Evolutionary conservation across 139 green algal species (phyloP).

Genomic region (Micromonas pusilla): DNA sequence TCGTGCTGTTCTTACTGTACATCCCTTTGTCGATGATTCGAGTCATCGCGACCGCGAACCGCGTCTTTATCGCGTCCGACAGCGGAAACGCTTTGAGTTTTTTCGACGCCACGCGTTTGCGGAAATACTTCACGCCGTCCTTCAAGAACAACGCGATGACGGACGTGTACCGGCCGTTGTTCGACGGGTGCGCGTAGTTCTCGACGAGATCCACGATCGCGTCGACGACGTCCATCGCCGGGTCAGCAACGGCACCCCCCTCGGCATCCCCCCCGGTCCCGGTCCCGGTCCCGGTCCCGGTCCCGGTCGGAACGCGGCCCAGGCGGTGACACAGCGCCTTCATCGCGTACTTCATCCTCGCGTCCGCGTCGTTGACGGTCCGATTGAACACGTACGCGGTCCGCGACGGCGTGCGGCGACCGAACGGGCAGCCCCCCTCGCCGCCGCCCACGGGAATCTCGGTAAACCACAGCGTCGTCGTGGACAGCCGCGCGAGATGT

Average conservation of each 20-base stretch:
- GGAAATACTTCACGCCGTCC: slow-evolving; percentile 39
- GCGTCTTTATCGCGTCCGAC: neutral
- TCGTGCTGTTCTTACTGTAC: slow-evolving; percentile 60
- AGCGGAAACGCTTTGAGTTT: neutral
- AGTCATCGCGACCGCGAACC: slow-evolving; percentile 46
- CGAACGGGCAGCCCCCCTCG: slow-evolving; percentile 16
- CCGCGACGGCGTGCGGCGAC: neutral
- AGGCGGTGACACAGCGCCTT: neutral
- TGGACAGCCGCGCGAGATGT: slow-evolving; percentile 43
- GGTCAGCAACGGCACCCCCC: no score
- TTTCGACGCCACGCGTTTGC: slow-evolving; percentile 46
- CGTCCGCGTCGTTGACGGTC: neutral
- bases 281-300: no score
- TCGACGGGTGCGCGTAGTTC: slow-evolving; percentile 81
- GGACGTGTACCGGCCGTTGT: slow-evolving; percentile 53
- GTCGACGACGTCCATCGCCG: slow-evolving; percentile 38
- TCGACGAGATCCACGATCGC: slow-evolving; percentile 56
- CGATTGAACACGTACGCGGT: slow-evolving; percentile 1
- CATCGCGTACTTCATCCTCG: neutral
- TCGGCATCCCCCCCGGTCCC: no score
- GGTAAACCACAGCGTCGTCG: slow-evolving; percentile 52
- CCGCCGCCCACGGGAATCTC: slow-evolving; percentile 63
- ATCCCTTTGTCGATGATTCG: slow-evolving; percentile 62
- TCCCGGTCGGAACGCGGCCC: no score
- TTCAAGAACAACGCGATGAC: slow-evolving; percentile 27